phyloP scores from a whole-genome alignment of 768 basidiomycete species.

The Lactarius sp. region DNA sequence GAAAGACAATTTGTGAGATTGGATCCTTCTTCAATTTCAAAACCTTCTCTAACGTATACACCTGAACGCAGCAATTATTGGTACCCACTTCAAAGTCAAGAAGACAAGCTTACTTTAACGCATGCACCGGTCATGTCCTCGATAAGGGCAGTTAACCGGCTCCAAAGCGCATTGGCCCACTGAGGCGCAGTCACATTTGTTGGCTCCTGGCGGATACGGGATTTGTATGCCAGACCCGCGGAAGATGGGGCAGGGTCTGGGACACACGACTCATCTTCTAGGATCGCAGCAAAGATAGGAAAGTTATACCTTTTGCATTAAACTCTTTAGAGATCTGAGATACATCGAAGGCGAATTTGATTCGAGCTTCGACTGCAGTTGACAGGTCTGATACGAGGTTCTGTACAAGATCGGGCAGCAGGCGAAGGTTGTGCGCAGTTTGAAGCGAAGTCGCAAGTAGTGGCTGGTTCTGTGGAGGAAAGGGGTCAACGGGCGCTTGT shows the following conservation, averaged over 20 bases:
- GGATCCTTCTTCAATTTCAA: constrained; percentile 84
- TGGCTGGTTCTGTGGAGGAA: constrained; percentile 67
- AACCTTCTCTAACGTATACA: constrained; percentile 94
- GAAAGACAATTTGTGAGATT: constrained; percentile 66
- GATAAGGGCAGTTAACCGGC: constrained; percentile 71
- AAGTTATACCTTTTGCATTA: constrained; percentile 59
- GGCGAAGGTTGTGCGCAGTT: constrained; percentile 88
- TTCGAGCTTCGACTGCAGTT: constrained; percentile 76
- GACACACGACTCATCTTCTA: constrained; percentile 27
- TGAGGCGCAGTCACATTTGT: constrained; percentile 84
- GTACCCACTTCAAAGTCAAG: not conserved
- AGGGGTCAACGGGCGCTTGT: constrained; percentile 7
- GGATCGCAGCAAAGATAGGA: not conserved
- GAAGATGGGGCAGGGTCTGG: constrained; percentile 27
- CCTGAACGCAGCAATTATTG: constrained; percentile 40
- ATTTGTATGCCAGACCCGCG: constrained; percentile 62
- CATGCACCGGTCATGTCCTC: constrained; percentile 89
- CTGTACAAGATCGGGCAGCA: constrained; percentile 78
- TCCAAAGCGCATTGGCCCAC: constrained; percentile 80
- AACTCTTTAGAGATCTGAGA: constrained; percentile 83
- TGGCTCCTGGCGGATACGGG: constrained; percentile 85
- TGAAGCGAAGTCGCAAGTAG: constrained; percentile 90
- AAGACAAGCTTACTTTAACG: constrained; percentile 56
- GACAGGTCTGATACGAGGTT: constrained; percentile 74
- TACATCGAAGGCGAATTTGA: constrained; percentile 81